These are phyloP conservation scores for Pilatotrama ljubarskyi DNA, from an alignment of 768 basidiomycete species.

Conservation along the genomic window DNA sequence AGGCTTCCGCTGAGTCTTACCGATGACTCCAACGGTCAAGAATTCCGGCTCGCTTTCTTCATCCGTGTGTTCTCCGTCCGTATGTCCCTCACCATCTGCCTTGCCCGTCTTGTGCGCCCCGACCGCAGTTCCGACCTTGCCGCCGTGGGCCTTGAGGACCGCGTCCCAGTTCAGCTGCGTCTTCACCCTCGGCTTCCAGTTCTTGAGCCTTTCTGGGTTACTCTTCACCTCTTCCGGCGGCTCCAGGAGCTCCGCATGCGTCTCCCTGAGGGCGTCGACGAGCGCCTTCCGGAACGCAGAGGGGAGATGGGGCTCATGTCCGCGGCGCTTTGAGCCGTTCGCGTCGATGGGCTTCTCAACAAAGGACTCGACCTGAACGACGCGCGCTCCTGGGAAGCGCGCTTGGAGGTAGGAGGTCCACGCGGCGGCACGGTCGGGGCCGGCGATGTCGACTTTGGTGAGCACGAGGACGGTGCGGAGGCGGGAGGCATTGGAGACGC, in stretches of 20 bases:
- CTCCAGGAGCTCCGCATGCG: conserved; percentile 65
- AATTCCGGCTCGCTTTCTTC: conserved; percentile 46
- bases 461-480: conserved; percentile 66
- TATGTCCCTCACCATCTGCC: conserved; percentile 30
- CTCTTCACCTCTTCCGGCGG: conserved; percentile 61
- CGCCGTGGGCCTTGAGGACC: conserved; percentile 47
- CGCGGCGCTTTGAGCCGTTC: conserved; percentile 22
- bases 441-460: conserved; percentile 87
- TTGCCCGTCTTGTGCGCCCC: conserved; percentile 36
- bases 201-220: conserved; percentile 48
- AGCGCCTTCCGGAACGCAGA: conserved; percentile 61
- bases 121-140: conserved; percentile 45
- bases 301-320: conserved; percentile 70
- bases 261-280: conserved; percentile 60
- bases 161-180: conserved; percentile 72
- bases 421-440: conserved; percentile 56
- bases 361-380: conserved; percentile 81
- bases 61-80: conserved; percentile 16
- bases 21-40: conserved; percentile 82
- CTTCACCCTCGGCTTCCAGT: conserved; percentile 70
- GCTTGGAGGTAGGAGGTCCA: conserved; percentile 66
- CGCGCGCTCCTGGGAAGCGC: conserved; percentile 52
- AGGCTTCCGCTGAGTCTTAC: conserved; percentile 33
- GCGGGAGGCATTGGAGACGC: conserved; percentile 24
- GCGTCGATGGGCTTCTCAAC: conserved; percentile 40